Evolutionary conservation across 768 basidiomycete species (phyloP), one percentile per base, ranked within the genome.

Genomic region (Amanita polypyramis): DNA sequence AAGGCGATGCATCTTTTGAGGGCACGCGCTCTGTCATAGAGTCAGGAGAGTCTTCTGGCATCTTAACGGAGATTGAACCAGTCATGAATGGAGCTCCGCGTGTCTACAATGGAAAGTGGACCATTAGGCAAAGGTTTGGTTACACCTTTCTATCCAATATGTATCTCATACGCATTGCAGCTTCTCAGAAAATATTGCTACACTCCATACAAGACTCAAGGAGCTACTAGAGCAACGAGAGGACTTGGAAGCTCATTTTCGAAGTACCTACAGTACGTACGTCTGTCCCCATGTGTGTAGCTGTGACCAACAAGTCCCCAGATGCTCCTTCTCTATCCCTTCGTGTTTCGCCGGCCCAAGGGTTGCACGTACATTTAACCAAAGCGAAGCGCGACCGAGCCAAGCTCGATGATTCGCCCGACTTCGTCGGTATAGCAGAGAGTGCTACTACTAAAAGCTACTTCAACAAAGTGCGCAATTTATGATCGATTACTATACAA

Each of bases 251-350:
- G 58, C 55, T 23, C 62, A 65, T 12, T 60, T 89, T 17, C 83
- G 77, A 54, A 54, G 55, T 3, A 63, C 62, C 53, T 82, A 79
- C 55, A 66, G 88, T 85, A 43, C 52, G 34, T 25, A 54, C 34
- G 9, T 46, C 23, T 34, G 5, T 21, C 30, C 7, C 29, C 6
- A n/a, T 17, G 12, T 34, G 14, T 39, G 12, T 36, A 30, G 37
- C 12, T 25, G 15, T 21, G n/a, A 39, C 8, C 35, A 14, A 19
- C 45, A 35, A 8, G 15, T 40, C 19, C 39, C 8, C 43, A 91
- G 88, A 68, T 62, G 75, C 80, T 1, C 78, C 83, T 19, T 88
- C 88, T 10, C 58, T 91, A 52, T 80, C 85, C 10, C 69, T 92
- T 38, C 79, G 86, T 33, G 75, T 78, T 20, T 82, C 75, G 0